Evolutionary conservation across 495 filamentous ascomycete species (phyloP).

Genomic region (Aspergillus asperescens): DNA sequence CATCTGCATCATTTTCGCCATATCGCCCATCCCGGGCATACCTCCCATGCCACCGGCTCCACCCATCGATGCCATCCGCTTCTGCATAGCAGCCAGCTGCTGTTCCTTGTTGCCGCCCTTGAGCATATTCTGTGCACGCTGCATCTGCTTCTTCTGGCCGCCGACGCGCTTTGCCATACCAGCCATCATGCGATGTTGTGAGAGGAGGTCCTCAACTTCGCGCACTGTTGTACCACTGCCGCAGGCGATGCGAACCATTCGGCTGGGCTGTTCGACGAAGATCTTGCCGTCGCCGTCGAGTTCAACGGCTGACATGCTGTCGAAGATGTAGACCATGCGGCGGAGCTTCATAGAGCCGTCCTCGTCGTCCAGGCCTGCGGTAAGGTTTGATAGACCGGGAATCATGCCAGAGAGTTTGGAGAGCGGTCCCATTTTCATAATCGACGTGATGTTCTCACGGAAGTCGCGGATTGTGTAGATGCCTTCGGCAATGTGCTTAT

Average conservation of each 20-base stretch:
- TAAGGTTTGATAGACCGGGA: conserved; percentile 85
- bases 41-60: conserved; percentile 61
- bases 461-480: conserved; percentile 95
- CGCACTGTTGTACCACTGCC: conserved; percentile 87
- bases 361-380: conserved; percentile 93
- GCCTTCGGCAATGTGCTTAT: conserved; percentile 95
- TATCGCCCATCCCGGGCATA: conserved; percentile 62
- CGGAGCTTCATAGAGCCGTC: conserved; percentile 88
- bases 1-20: conserved; percentile 83
- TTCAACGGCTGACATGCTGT: conserved; percentile 94
- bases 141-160: conserved; percentile 93
- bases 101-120: conserved; percentile 82
- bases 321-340: conserved; percentile 98
- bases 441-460: conserved; percentile 89
- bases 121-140: conserved; percentile 85
- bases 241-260: conserved; percentile 87
- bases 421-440: conserved; percentile 99
- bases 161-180: conserved; percentile 99
- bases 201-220: conserved; percentile 95
- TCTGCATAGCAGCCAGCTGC: conserved; percentile 97
- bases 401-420: conserved; percentile 99
- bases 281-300: conserved; percentile 91
- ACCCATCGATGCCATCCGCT: conserved; percentile 87
- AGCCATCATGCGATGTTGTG: conserved; percentile 97
- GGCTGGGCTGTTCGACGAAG: conserved; percentile 85